Evolutionary conservation across 192 early-diverging fungal genomes (phyloP), one percentile per base, ranked within the genome.

Genomic region (Coemansia sp.): DNA sequence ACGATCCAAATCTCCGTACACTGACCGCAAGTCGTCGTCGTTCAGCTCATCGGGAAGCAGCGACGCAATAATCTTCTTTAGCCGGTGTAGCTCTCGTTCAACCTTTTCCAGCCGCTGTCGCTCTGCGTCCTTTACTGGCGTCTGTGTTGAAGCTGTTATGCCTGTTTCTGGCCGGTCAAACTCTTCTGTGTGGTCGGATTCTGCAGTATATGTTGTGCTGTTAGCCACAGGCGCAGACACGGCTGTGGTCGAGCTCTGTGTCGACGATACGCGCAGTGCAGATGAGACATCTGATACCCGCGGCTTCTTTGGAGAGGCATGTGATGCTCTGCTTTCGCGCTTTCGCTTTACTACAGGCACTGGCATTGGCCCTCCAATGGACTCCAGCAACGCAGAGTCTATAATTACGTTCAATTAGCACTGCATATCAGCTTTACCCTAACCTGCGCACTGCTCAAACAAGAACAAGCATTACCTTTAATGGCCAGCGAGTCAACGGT

Each of bases 21-120:
- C 77, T 17, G 77, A 80, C 31, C 66, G 64, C 64, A 80, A 61
- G 40, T 80, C 77, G 34, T 80, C 77, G 42, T 74, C 77, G 48
- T 79, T 70, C 17, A 80, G 68, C 50, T 71, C 77, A 0, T 74
- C 69, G 5, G 77, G 77, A 1, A 80, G 47, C 49, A 80, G 44
- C 50, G 77, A 70, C 9, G 77, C 77, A 9, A 80, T 74, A 34
- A 80, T 80, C 44, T 69, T 73, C 28, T 80, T 80, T 7, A 80
- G 57, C 52, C 68, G 64, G 28, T 67, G 71, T 47, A 80, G 59
- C 59, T 80, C 77, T 6, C 72, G 77, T 54, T 80, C 77, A 3
- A 80, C 77, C 38, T 74, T 74, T 11, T 73, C 77, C 26, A 80
- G 47, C 48, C 77, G 59, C 8, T 59, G 50, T 4, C 71, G 62